phyloP scores from a whole-genome alignment of 345 rosid species.

The Gossypium arboreum region DNA sequence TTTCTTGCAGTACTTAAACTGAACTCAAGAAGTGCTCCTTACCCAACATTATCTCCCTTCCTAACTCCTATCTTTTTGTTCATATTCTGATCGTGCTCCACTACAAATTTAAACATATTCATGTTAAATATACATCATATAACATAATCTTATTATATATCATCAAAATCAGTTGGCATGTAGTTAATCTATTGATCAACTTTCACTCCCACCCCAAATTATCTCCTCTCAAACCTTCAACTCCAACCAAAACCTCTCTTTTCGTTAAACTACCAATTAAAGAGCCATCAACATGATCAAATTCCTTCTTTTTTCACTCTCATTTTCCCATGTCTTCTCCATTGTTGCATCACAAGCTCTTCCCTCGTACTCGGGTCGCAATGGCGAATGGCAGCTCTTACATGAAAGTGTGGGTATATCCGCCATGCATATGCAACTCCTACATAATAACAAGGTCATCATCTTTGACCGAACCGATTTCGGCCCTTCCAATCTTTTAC shows the following conservation, averaged over 20 bases:
- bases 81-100: not conserved
- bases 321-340: constrained; percentile 13
- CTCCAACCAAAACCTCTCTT: not conserved
- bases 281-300: constrained; percentile 15
- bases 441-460: constrained; percentile 65
- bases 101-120: not conserved
- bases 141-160: not conserved
- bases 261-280: not conserved
- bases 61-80: not conserved
- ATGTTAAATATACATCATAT: not conserved
- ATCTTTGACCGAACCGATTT: constrained; percentile 80
- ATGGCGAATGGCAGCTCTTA: constrained; percentile 53
- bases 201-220: not conserved
- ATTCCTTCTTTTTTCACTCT: constrained; percentile 23
- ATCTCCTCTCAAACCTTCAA: not conserved
- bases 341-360: not conserved
- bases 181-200: not conserved
- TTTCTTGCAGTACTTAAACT: constrained; percentile 2
- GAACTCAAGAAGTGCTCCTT: constrained; percentile 4
- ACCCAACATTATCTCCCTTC: not conserved
- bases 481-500: constrained; percentile 67
- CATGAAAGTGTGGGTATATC: constrained; percentile 68
- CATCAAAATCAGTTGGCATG: not conserved
- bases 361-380: not conserved
- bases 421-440: constrained; percentile 93